phyloP scores from a whole-genome alignment of 495 filamentous ascomycete species.

The Acidomyces sp. region DNA sequence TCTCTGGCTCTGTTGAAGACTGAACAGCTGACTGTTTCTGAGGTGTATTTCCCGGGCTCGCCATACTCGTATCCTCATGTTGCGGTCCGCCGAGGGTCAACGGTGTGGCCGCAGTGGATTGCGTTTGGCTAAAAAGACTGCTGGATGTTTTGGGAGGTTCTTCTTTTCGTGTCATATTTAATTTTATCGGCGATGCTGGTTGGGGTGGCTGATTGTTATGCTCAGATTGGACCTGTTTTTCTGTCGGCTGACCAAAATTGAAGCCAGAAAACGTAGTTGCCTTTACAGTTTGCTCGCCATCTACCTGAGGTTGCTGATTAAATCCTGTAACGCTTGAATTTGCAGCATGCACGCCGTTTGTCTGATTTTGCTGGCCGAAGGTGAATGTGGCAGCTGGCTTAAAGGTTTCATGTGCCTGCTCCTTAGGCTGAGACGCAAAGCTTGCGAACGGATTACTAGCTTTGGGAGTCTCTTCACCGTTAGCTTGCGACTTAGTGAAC shows the following conservation, averaged over 20 bases:
- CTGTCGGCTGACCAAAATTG: conserved; percentile 1
- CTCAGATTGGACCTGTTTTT: background rate
- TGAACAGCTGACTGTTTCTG: conserved; percentile 6
- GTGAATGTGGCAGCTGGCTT: background rate
- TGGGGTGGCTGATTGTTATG: conserved; percentile 1
- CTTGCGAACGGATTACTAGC: conserved; percentile 1
- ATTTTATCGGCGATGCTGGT: conserved; percentile 4
- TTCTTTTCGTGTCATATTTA: conserved; percentile 2
- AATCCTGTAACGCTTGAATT: conserved; percentile 7
- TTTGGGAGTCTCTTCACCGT: background rate
- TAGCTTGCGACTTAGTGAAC: background rate
- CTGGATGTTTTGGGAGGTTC: conserved; percentile 1
- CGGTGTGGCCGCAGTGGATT: background rate
- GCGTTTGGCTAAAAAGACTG: conserved; percentile 5
- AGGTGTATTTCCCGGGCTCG: conserved; percentile 11
- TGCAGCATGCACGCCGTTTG: conserved; percentile 6
- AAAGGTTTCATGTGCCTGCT: background rate
- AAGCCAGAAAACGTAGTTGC: conserved; percentile 1
- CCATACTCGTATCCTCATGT: conserved; percentile 15
- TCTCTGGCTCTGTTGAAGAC: background rate
- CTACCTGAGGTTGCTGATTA: background rate
- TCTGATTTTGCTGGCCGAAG: conserved; percentile 2
- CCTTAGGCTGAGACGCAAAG: conserved; percentile 2
- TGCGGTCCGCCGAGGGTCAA: conserved; percentile 3
- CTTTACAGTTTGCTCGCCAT: conserved; percentile 2